Evolutionary conservation across 2,329 filamentous ascomycete genomes (phyloP).

Genomic region (Beauveria caledonica): DNA sequence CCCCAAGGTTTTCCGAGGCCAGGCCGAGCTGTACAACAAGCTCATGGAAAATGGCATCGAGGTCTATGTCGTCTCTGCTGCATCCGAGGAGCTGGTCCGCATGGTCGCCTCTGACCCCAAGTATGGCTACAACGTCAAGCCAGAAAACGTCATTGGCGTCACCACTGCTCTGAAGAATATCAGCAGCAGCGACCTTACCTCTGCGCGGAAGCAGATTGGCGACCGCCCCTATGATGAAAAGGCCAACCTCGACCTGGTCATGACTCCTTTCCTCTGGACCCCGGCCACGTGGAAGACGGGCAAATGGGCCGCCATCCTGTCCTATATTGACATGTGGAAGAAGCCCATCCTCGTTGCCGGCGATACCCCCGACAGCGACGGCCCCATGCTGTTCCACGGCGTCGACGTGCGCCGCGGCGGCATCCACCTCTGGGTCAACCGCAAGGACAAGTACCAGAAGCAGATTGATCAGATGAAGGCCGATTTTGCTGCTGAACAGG

Average conservation of each 20-base stretch:
- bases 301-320: conserved; percentile 35
- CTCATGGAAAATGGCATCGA: conserved; percentile 35
- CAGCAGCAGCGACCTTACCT: conserved; percentile 23
- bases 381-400: conserved; percentile 36
- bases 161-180: conserved; percentile 27
- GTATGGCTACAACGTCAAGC: conserved; percentile 37
- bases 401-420: conserved; percentile 34
- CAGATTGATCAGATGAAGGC: conserved; percentile 30
- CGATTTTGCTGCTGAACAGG: conserved; percentile 26
- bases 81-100: conserved; percentile 36
- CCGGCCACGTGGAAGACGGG: conserved; percentile 36
- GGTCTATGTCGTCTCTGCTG: conserved; percentile 34
- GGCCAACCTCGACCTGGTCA: conserved; percentile 30
- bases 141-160: conserved; percentile 37
- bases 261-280: conserved; percentile 34
- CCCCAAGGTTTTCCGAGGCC: conserved; percentile 30
- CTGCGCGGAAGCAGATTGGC: conserved; percentile 31
- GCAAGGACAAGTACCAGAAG: conserved; percentile 26
- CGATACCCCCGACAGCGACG: conserved; percentile 36
- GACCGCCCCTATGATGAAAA: conserved; percentile 27
- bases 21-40: conserved; percentile 35
- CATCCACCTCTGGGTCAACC: conserved; percentile 34
- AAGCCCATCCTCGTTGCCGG: conserved; percentile 32
- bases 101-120: conserved; percentile 36
- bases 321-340: conserved; percentile 36